Evolutionary conservation across 2,329 filamentous ascomycete genomes (phyloP), one percentile per base, ranked within the genome.

Genomic region (Pestalotiopsis sp.): DNA sequence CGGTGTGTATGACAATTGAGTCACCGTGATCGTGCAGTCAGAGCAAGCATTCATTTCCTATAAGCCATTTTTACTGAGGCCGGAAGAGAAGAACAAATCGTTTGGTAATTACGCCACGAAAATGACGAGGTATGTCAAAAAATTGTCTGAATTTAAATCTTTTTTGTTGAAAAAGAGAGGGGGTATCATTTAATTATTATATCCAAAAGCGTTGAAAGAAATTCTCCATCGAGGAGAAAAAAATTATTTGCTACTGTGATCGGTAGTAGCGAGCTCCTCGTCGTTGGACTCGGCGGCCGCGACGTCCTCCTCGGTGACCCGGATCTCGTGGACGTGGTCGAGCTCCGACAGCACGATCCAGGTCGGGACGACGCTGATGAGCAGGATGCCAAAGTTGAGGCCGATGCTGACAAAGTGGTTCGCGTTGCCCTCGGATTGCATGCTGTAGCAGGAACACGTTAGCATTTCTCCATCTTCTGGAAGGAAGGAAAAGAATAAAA

Each of bases 401-500:
- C 76, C 76, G 45, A 78, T 78, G 65, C 76, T 77, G 52, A 75
- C 75, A 67, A 78, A 78, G 60, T 78, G 76, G 67, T 78, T 78
- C 60, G 75, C 76, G 27, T 75, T 74, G 2, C 73, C 75, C 60
- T 77, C 73, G 5, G 74, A 73, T 74, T 78, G 76, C 76, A 78
- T 77, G 36, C 74, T 75, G 20, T n/a, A 25, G 6, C 20, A 52
- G 14, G 1, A 31, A 9, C 23, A 13, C 1, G 25, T 60, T 25
- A 66, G 25, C 20, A 39, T 36, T 61, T 7, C 38, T 23, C 23
- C 23, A 23, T 23, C 23, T 23, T 39, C 38, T 27, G 13, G 6
- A n/a, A 17, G 4, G 6, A 12, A 14, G 14, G 59, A 6, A 38
- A 6, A 52, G n/a, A n/a, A 52, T 3, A 4, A 9, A n/a, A n/a